phyloP scores from a whole-genome alignment of 371 early-diverging fungal genomes.

The Zopfochytrium polystomum region DNA sequence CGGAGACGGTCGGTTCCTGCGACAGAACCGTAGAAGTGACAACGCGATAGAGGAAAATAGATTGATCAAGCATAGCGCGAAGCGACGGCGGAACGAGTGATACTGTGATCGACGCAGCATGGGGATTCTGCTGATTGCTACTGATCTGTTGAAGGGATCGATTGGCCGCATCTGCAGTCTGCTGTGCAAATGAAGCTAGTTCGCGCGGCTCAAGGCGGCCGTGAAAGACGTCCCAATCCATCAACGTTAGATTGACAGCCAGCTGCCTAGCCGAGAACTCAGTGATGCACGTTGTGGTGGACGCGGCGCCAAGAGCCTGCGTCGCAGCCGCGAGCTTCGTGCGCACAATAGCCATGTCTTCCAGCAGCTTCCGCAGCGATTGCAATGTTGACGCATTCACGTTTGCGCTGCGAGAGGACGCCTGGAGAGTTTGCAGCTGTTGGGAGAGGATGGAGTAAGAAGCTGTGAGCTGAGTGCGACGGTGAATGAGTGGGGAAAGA shows the following conservation, averaged over 20 bases:
- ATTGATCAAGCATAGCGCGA: too few species aligned
- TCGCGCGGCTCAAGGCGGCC: too few species aligned
- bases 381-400: constrained; percentile 8
- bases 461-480: constrained; percentile 7
- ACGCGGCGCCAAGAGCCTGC: not conserved
- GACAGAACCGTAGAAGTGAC: too few species aligned
- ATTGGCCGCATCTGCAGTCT: too few species aligned
- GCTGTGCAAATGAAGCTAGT: too few species aligned
- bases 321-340: constrained; percentile 6
- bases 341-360: constrained; percentile 15
- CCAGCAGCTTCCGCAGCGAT: constrained; percentile 16
- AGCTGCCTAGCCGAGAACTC: constrained; percentile 15
- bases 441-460: constrained; percentile 1
- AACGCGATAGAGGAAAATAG: too few species aligned
- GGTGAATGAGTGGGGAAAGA: constrained; percentile 13
- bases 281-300: not conserved
- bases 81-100: too few species aligned
- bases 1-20: too few species aligned
- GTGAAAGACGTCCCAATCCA: constrained; percentile 23
- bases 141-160: too few species aligned
- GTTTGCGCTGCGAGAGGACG: not conserved
- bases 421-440: constrained; percentile 15
- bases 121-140: too few species aligned
- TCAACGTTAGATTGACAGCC: constrained; percentile 15
- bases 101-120: too few species aligned